These are phyloP conservation scores for Leucosporidium scottii DNA, from an alignment of 768 basidiomycete genomes.

Conservation along the genomic window DNA sequence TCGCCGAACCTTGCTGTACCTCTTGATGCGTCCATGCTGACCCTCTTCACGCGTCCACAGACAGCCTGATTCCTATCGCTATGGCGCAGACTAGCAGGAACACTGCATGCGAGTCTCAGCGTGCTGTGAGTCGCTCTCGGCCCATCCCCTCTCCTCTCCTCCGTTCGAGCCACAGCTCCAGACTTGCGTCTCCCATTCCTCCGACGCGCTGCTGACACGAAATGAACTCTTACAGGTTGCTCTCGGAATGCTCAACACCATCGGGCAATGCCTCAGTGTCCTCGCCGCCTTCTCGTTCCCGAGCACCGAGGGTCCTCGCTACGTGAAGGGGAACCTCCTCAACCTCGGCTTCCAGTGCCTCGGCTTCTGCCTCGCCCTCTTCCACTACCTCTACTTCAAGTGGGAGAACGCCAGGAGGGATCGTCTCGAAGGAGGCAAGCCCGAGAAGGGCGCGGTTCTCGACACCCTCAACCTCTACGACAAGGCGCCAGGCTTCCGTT, in stretches of 20 bases:
- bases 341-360: constrained; percentile 44
- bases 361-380: constrained; percentile 39
- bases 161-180: too few relatives aligned
- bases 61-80: constrained; percentile 33
- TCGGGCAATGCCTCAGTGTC: constrained; percentile 42
- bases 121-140: constrained; percentile 36
- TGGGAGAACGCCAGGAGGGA: constrained; percentile 43
- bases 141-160: neutral
- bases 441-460: constrained; percentile 31
- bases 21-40: neutral
- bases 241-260: constrained; percentile 44
- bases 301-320: constrained; percentile 40
- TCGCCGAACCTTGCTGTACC: neutral
- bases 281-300: constrained; percentile 42
- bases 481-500: too few relatives aligned
- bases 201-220: too few relatives aligned
- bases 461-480: too few relatives aligned
- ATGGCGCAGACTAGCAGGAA: constrained; percentile 40
- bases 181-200: too few relatives aligned
- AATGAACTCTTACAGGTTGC: constrained; percentile 14
- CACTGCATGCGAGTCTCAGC: constrained; percentile 40
- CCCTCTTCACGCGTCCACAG: neutral
- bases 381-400: constrained; percentile 42
- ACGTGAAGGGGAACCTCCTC: constrained; percentile 40
- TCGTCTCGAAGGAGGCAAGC: constrained; percentile 41